Percentiles rank a stretch among this genome's conserved stretches.
Conservation (phyloP, 2,329 filamentous ascomycete species). For the Lanzia echinophila region DNA sequence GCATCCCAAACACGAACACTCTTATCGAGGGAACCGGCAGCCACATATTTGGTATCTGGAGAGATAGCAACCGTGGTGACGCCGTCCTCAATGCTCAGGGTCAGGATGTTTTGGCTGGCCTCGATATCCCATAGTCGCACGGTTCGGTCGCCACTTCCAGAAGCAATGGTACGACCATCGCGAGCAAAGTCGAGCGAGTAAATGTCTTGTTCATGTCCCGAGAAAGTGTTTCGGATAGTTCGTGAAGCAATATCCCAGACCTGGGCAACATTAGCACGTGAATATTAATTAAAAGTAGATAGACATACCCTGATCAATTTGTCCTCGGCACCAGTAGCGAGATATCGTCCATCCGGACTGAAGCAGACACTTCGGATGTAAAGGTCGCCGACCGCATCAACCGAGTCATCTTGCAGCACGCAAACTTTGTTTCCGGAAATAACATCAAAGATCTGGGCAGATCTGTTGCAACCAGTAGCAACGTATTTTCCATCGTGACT, state of each 20-base stretch:
- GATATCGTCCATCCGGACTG: slow-evolving; percentile 87
- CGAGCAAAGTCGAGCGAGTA: slow-evolving; percentile 94
- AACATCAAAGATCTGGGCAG: slow-evolving; percentile 99
- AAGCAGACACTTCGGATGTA: slow-evolving; percentile 99
- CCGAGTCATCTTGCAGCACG: slow-evolving; percentile 80
- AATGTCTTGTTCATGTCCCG: slow-evolving; percentile 97
- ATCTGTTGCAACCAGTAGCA: slow-evolving; percentile 93
- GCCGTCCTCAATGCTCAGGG: slow-evolving; percentile 88
- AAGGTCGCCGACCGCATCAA: slow-evolving; percentile 82
- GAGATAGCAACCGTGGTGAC: slow-evolving; percentile 97
- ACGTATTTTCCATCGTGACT: slow-evolving; percentile 93
- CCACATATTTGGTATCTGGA: slow-evolving; percentile 87
- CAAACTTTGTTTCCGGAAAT: slow-evolving; percentile 80
- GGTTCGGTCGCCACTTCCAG: slow-evolving; percentile 88
- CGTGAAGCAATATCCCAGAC: slow-evolving; percentile 89
- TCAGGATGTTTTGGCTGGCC: slow-evolving; percentile 72
- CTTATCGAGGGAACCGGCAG: slow-evolving; percentile 93
- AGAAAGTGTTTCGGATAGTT: slow-evolving; percentile 85
- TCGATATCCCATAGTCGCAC: slow-evolving; percentile 96
- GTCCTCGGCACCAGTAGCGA: slow-evolving; percentile 95
- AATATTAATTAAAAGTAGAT: not conserved
- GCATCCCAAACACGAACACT: slow-evolving; percentile 97
- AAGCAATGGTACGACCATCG: slow-evolving; percentile 90
- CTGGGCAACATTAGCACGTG: slow-evolving; percentile 37
- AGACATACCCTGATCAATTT: slow-evolving; percentile 83